phyloP scores from a whole-genome alignment of 2,329 filamentous ascomycete genomes.

The Ascochyta rabiei region DNA sequence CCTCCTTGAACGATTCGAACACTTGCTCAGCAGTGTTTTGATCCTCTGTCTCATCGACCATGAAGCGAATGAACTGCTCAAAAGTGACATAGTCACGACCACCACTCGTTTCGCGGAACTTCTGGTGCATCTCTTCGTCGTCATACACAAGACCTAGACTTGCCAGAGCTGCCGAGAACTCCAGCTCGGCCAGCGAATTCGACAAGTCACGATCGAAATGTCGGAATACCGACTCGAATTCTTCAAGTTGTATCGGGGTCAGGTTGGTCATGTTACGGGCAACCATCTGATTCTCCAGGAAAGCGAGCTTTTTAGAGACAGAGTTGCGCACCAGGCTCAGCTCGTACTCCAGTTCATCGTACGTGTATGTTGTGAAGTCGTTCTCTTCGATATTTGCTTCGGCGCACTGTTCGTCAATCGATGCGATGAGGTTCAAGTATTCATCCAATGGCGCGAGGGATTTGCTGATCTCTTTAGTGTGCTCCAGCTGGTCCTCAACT shows the following conservation, averaged over 20 bases:
- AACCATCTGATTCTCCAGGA: conserved; percentile 98
- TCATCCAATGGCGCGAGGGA: conserved; percentile 88
- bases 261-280: conserved; percentile 98
- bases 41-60: conserved; percentile 98
- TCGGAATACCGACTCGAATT: conserved; percentile 97
- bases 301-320: conserved; percentile 94
- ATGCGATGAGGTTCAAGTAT: conserved; percentile 86
- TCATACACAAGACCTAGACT: conserved; percentile 94
- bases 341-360: conserved; percentile 95
- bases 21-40: conserved; percentile 99
- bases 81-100: conserved; percentile 85
- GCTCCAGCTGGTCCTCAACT: conserved; percentile 89
- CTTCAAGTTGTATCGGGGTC: conserved; percentile 95
- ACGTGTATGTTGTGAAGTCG: conserved; percentile 98
- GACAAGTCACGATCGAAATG: conserved; percentile 95
- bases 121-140: conserved; percentile 97
- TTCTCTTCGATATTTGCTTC: conserved; percentile 99
- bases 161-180: conserved; percentile 95
- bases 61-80: conserved; percentile 98
- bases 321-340: conserved; percentile 87
- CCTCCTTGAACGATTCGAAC: conserved; percentile 95
- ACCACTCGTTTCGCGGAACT: conserved; percentile 85
- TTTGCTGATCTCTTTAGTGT: conserved; percentile 83
- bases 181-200: conserved; percentile 88
- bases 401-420: conserved; percentile 84